phyloP scores from a whole-genome alignment of 2,329 filamentous ascomycete genomes.

The Alternaria longipes region DNA sequence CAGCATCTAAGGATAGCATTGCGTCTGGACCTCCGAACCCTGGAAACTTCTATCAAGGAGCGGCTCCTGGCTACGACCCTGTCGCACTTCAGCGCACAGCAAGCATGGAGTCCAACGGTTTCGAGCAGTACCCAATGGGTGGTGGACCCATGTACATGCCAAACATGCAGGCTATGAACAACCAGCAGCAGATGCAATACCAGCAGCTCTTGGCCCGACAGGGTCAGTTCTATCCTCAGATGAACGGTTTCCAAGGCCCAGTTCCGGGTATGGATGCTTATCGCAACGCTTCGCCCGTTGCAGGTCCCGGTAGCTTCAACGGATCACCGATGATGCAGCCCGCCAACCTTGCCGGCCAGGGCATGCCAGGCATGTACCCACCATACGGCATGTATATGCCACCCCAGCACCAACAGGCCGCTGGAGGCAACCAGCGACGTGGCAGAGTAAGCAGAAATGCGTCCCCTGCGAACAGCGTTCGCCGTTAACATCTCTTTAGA shows the following conservation, averaged over 20 bases:
- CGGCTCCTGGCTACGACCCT: slow-evolving; percentile 53
- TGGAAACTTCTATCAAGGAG: slow-evolving; percentile 49
- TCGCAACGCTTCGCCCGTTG: slow-evolving; percentile 54
- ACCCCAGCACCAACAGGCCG: slow-evolving; percentile 53
- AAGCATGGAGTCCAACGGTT: slow-evolving; percentile 61
- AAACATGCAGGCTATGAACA: slow-evolving; percentile 53
- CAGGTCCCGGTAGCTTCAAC: slow-evolving; percentile 49
- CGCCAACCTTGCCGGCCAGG: slow-evolving; percentile 54
- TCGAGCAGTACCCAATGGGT: slow-evolving; percentile 56
- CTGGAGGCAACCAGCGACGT: slow-evolving; percentile 61
- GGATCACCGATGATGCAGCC: slow-evolving; percentile 60
- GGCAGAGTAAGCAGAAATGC: slow-evolving; percentile 60
- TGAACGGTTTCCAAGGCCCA: slow-evolving; percentile 53
- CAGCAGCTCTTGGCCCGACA: slow-evolving; percentile 64
- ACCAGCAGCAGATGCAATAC: slow-evolving; percentile 65
- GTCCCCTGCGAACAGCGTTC: slow-evolving; percentile 27
- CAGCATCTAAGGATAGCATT: slow-evolving; percentile 50
- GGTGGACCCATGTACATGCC: slow-evolving; percentile 48
- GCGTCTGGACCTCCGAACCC: slow-evolving; percentile 39
- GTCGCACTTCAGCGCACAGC: slow-evolving; percentile 56
- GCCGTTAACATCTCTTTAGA: slow-evolving; percentile 40
- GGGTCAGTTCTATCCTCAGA: slow-evolving; percentile 57
- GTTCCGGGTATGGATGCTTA: slow-evolving; percentile 56
- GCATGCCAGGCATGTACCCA: slow-evolving; percentile 46
- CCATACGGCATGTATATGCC: slow-evolving; percentile 64